phyloP scores from a whole-genome alignment of 2,329 filamentous ascomycete genomes.

The Chaetomiaceae sp. region DNA sequence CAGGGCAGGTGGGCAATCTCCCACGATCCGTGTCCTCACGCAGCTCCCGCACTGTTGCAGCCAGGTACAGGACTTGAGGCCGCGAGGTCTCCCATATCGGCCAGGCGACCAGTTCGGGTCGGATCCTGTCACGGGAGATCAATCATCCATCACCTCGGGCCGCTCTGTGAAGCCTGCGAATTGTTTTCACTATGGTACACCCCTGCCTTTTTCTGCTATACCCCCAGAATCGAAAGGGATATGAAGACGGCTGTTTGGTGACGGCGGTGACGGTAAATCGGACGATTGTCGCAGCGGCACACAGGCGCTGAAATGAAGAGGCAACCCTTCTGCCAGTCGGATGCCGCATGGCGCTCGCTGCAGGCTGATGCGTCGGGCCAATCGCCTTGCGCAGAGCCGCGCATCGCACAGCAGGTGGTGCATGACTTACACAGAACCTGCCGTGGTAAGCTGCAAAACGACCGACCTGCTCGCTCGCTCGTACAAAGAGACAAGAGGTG shows the following conservation, averaged over 20 bases:
- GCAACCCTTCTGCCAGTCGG: conserved; percentile 11
- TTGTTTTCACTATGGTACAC: neutral
- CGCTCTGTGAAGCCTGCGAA: conserved; percentile 1
- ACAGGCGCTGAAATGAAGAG: conserved; percentile 11
- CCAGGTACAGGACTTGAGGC: too few species aligned
- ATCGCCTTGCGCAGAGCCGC: conserved; percentile 8
- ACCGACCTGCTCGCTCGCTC: too few species aligned
- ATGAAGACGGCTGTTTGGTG: too few species aligned
- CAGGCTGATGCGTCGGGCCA: conserved; percentile 8
- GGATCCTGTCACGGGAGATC: conserved; percentile 16
- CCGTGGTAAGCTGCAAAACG: too few species aligned
- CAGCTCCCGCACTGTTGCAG: conserved; percentile 14
- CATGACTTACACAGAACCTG: too few species aligned
- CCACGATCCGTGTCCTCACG: conserved; percentile 8
- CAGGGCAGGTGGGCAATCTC: conserved; percentile 13
- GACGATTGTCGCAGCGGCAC: neutral
- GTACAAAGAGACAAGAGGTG: too few species aligned
- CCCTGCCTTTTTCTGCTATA: neutral
- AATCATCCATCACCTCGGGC: conserved; percentile 13
- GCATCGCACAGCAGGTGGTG: conserved; percentile 14
- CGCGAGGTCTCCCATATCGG: conserved; percentile 9
- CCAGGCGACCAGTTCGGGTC: conserved; percentile 10
- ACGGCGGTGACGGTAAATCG: too few species aligned
- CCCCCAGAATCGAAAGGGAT: neutral
- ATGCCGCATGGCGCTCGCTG: conserved; percentile 6